Percentiles rank a stretch among this genome's conserved stretches.
Evolutionary conservation across 192 early-diverging fungal species (phyloP).

Genomic region (Coemansia sp.): DNA sequence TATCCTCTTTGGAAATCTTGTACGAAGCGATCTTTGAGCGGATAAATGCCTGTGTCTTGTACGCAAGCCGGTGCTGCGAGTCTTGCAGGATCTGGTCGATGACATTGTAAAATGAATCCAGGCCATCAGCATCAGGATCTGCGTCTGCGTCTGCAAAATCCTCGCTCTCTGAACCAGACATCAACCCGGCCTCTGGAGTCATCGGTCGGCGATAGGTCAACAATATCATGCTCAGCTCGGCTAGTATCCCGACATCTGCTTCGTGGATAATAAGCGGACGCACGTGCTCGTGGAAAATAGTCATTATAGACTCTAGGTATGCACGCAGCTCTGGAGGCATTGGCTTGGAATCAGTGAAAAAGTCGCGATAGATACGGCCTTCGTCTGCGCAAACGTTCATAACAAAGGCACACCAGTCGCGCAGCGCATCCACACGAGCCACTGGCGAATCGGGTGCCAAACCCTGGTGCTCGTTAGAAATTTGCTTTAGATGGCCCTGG

Average conservation of each 20-base stretch:
- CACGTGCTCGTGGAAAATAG: conserved; percentile 78
- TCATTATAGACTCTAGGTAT: conserved; percentile 74
- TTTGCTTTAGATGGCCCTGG: conserved; percentile 60
- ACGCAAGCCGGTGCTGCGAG: conserved; percentile 84
- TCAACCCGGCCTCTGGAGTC: not conserved
- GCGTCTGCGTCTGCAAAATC: conserved; percentile 12
- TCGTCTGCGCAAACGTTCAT: conserved; percentile 84
- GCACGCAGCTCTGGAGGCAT: conserved; percentile 59
- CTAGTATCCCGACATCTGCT: conserved; percentile 73
- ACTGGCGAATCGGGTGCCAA: too few relatives aligned
- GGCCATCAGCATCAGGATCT: conserved; percentile 41
- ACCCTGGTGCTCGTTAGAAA: conserved; percentile 26
- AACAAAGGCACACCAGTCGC: conserved; percentile 76
- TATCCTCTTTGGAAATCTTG: conserved; percentile 16
- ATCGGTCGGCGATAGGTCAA: conserved; percentile 26
- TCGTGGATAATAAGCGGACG: conserved; percentile 90
- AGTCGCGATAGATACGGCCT: conserved; percentile 72
- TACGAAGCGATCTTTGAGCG: conserved; percentile 33
- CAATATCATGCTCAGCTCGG: conserved; percentile 69
- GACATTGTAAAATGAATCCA: conserved; percentile 63
- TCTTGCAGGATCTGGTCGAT: conserved; percentile 83
- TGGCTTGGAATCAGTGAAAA: conserved; percentile 59
- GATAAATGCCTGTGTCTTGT: conserved; percentile 81
- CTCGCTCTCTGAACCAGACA: conserved; percentile 1
- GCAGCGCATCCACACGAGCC: conserved; percentile 18